A percentile compares a stretch with the other conserved stretches of the same genome.
Evolutionary conservation across 2,329 filamentous ascomycete genomes (phyloP).

Genomic region (Aspergillus cejpii): DNA sequence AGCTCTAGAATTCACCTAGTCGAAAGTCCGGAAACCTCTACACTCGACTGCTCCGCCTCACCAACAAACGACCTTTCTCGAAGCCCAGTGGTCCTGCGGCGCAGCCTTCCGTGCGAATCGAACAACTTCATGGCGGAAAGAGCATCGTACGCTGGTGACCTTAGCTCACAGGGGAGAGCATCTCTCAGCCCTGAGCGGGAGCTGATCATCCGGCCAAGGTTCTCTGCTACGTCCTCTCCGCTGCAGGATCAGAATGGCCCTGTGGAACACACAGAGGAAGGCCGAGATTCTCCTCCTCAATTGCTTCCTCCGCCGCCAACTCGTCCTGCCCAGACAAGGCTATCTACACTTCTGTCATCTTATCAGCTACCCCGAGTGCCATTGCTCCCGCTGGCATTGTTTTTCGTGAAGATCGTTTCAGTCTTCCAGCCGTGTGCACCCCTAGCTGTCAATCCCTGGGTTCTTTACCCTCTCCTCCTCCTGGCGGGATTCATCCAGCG

Average conservation of each 20-base stretch:
- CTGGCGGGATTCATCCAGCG: conserved; percentile 61
- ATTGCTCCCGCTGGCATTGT: conserved; percentile 46
- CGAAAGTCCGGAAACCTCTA: conserved; percentile 30
- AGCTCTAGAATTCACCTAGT: conserved; percentile 36
- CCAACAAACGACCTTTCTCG: conserved; percentile 22
- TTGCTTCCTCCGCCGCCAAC: conserved; percentile 40
- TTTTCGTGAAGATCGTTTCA: conserved; percentile 61
- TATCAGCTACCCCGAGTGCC: conserved; percentile 43
- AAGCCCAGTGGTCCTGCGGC: conserved; percentile 20
- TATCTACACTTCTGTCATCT: conserved; percentile 18
- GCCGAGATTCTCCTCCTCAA: conserved; percentile 17
- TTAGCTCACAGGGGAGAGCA: conserved; percentile 11
- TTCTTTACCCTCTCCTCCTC: conserved; percentile 61
- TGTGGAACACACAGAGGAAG: conserved; percentile 12
- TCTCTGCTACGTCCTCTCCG: conserved; percentile 21
- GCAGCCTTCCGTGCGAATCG: conserved; percentile 24
- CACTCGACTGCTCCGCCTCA: conserved; percentile 24
- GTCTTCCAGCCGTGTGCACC: conserved; percentile 65
- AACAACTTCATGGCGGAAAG: conserved; percentile 12
- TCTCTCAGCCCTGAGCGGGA: conserved; percentile 27
- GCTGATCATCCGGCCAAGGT: conserved; percentile 29
- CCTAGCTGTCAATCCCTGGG: conserved; percentile 56
- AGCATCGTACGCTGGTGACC: conserved; percentile 14
- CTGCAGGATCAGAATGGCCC: conserved; percentile 18
- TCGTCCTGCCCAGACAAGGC: conserved; percentile 19